Evolutionary conservation across 176 grass and related monocot genomes (phyloP).

Genomic region (Elaeis guineensis): DNA sequence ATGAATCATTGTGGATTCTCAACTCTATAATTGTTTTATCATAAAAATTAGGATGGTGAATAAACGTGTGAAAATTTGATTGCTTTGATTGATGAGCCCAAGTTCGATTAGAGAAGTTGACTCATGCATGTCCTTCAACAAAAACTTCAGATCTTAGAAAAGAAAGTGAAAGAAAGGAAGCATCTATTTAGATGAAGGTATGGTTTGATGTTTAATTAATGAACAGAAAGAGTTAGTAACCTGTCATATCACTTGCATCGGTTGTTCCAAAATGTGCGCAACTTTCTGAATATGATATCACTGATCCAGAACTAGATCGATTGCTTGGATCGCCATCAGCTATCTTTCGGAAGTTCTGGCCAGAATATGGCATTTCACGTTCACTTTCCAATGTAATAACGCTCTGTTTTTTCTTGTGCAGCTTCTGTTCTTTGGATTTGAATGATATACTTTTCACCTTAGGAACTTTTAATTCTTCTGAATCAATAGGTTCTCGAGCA

Average conservation of each 20-base stretch:
- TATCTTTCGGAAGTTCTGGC: constrained; percentile 74
- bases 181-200: neutral
- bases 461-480: constrained; percentile 44
- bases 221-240: constrained; percentile 24
- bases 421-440: constrained; percentile 36
- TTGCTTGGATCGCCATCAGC: constrained; percentile 43
- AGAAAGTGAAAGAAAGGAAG: neutral
- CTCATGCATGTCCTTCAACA: too few relatives aligned
- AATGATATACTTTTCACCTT: constrained; percentile 37
- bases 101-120: too few relatives aligned
- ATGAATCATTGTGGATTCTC: too few relatives aligned
- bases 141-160: neutral
- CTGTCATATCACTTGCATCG: constrained; percentile 69
- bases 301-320: constrained; percentile 72
- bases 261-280: constrained; percentile 43
- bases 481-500: constrained; percentile 50
- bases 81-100: too few relatives aligned
- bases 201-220: too few relatives aligned
- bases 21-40: too few relatives aligned
- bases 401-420: constrained; percentile 47
- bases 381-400: constrained; percentile 33
- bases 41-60: too few relatives aligned
- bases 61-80: too few relatives aligned
- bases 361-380: constrained; percentile 36
- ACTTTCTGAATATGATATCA: constrained; percentile 76